These are phyloP conservation scores for Sporothrix humicola DNA, from an alignment of 2,329 filamentous ascomycete genomes.

Conservation along the genomic window DNA sequence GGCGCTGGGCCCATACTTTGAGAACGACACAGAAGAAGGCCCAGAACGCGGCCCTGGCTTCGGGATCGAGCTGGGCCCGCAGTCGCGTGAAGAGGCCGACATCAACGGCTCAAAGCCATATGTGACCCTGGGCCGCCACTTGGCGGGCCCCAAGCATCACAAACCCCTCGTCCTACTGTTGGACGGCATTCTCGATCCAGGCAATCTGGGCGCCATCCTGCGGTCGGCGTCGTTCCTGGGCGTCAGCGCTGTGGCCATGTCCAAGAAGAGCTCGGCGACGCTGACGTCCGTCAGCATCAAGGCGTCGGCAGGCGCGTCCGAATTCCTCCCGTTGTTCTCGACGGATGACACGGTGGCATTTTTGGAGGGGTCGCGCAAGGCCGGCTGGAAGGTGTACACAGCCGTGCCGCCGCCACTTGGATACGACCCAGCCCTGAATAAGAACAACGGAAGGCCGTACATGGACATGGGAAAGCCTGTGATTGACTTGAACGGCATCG, in stretches of 20 bases:
- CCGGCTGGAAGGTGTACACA: slow-evolving; percentile 85
- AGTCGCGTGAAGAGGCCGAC: slow-evolving; percentile 73
- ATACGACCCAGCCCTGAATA: not conserved
- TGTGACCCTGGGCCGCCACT: not conserved
- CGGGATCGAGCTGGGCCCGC: slow-evolving; percentile 64
- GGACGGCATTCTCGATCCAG: slow-evolving; percentile 80
- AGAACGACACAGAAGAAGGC: slow-evolving; percentile 38
- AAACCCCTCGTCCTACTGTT: slow-evolving; percentile 76
- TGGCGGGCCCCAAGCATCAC: slow-evolving; percentile 42
- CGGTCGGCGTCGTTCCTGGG: slow-evolving; percentile 91
- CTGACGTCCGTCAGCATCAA: slow-evolving; percentile 82
- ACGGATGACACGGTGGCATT: slow-evolving; percentile 72
- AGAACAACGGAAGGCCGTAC: not conserved
- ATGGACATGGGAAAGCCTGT: slow-evolving; percentile 44
- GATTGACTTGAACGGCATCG: slow-evolving; percentile 57
- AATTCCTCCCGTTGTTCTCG: slow-evolving; percentile 75
- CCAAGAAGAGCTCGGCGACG: slow-evolving; percentile 73
- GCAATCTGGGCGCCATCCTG: slow-evolving; percentile 88
- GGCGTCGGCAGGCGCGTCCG: slow-evolving; percentile 84
- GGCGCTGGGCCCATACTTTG: slow-evolving; percentile 56
- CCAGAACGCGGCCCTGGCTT: slow-evolving; percentile 53
- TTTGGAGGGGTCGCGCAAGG: slow-evolving; percentile 66
- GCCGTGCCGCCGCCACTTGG: slow-evolving; percentile 60
- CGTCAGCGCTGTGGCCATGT: slow-evolving; percentile 79
- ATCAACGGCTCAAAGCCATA: slow-evolving; percentile 66